These are phyloP conservation scores for Echites panduratus DNA, from an alignment of 257 asterid species.

Conservation along the genomic window DNA sequence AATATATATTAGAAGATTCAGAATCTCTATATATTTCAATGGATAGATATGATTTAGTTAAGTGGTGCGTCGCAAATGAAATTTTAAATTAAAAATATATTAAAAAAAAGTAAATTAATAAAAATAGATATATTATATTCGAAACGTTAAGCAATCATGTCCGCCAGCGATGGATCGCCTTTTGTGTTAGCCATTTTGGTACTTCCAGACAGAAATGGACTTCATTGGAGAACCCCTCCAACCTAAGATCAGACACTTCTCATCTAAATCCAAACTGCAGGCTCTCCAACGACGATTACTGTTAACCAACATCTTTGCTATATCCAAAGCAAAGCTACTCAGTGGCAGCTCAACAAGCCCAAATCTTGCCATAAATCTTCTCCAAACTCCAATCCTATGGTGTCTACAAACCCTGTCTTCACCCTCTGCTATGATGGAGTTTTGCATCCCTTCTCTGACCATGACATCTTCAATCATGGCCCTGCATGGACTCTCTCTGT, in stretches of 20 bases:
- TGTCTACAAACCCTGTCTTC: conserved; percentile 20
- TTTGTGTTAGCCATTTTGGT: neutral
- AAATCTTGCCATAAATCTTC: conserved; percentile 18
- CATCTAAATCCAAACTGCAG: conserved; percentile 32
- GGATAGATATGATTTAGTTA: too few species aligned
- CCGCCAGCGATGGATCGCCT: too few species aligned
- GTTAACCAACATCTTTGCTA: conserved; percentile 28
- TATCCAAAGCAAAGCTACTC: conserved; percentile 31
- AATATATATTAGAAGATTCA: too few species aligned
- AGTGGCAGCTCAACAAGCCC: conserved; percentile 32
- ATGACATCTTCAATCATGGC: conserved; percentile 24
- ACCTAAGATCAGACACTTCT: conserved; percentile 32
- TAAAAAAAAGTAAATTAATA: too few species aligned
- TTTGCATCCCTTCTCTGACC: conserved; percentile 11
- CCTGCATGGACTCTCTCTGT: conserved; percentile 14
- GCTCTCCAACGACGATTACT: conserved; percentile 24
- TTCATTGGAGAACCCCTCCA: conserved; percentile 41
- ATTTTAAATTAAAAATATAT: too few species aligned
- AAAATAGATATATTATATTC: too few species aligned
- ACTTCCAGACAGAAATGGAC: conserved; percentile 42
- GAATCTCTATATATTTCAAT: too few species aligned
- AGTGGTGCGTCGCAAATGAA: too few species aligned
- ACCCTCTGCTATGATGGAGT: conserved; percentile 15
- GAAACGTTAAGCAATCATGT: too few species aligned
- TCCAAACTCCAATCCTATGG: conserved; percentile 31